phyloP scores from a whole-genome alignment of 106 monocot genomes.

The Agapanthus africanus region DNA sequence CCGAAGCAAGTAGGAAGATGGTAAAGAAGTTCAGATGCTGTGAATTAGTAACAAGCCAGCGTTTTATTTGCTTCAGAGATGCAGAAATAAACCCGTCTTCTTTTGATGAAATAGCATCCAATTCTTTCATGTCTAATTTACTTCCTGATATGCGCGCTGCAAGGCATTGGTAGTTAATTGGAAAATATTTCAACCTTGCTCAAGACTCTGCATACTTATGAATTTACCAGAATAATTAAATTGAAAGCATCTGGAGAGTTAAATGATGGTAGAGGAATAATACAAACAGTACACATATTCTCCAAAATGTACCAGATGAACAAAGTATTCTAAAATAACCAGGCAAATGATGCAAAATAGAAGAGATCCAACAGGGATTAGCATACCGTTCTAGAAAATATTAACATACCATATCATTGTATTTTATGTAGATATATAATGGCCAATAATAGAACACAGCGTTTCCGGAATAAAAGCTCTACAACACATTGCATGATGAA shows the following conservation, averaged over 20 bases:
- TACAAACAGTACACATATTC: not conserved
- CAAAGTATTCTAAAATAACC: no score
- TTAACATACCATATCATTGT: no score
- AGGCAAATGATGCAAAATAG: no score
- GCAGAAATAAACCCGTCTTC: conserved; percentile 44
- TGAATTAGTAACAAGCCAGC: conserved; percentile 65
- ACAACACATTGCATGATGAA: not conserved
- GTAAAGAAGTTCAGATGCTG: conserved; percentile 75
- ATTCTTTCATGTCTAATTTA: conserved; percentile 56
- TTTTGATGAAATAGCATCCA: conserved; percentile 43
- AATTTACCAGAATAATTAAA: not conserved
- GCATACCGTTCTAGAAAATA: no score
- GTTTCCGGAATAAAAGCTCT: not conserved
- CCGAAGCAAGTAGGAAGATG: conserved; percentile 88
- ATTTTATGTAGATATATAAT: no score
- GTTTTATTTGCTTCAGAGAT: conserved; percentile 46
- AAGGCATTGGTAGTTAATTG: conserved; percentile 7
- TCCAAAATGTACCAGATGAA: not conserved
- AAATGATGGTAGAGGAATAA: not conserved
- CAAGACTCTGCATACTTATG: not conserved
- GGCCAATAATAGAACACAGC: not conserved
- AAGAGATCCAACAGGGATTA: no score
- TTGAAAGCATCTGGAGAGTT: not conserved
- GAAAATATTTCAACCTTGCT: not conserved
- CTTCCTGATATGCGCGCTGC: conserved; percentile 74